phyloP scores from a whole-genome alignment of 2,329 filamentous ascomycete genomes.

The Aspergillus sp. region DNA sequence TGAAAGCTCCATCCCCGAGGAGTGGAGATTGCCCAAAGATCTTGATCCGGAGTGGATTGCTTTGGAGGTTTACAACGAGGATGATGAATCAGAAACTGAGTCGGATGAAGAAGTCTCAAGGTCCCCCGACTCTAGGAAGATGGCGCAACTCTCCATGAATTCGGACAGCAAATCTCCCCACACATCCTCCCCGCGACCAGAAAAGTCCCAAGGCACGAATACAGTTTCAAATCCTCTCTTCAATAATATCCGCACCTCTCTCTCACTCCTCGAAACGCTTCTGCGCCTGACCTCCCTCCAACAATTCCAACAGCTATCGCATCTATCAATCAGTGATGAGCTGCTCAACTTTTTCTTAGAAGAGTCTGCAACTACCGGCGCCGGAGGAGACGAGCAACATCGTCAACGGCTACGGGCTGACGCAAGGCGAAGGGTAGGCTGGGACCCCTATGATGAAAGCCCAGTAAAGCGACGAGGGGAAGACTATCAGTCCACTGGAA shows the following conservation, averaged over 20 bases:
- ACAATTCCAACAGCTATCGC: constrained; percentile 86
- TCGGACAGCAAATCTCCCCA: constrained; percentile 26
- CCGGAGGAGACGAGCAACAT: constrained; percentile 61
- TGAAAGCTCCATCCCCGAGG: constrained; percentile 36
- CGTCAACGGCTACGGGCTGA: constrained; percentile 61
- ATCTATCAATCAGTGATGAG: constrained; percentile 87
- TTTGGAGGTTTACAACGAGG: constrained; percentile 76
- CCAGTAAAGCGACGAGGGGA: constrained; percentile 66
- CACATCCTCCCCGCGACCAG: constrained; percentile 23
- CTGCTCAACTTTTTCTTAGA: constrained; percentile 84
- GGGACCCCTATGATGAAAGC: constrained; percentile 71
- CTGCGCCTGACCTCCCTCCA: constrained; percentile 83
- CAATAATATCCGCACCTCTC: constrained; percentile 60
- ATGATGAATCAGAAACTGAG: constrained; percentile 57
- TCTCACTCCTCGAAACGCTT: constrained; percentile 85
- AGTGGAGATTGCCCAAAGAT: constrained; percentile 67
- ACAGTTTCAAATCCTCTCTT: constrained; percentile 50
- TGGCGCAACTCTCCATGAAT: constrained; percentile 50
- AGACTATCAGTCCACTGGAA: constrained; percentile 58
- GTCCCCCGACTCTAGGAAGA: constrained; percentile 39
- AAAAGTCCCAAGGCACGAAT: constrained; percentile 19
- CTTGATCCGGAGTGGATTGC: constrained; percentile 90
- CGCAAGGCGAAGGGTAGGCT: constrained; percentile 63
- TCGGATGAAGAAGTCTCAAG: constrained; percentile 38
- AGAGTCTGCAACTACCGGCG: constrained; percentile 65